Base-by-base conservation (phyloP, 768 basidiomycete species). In the Trametes elegans region DNA sequence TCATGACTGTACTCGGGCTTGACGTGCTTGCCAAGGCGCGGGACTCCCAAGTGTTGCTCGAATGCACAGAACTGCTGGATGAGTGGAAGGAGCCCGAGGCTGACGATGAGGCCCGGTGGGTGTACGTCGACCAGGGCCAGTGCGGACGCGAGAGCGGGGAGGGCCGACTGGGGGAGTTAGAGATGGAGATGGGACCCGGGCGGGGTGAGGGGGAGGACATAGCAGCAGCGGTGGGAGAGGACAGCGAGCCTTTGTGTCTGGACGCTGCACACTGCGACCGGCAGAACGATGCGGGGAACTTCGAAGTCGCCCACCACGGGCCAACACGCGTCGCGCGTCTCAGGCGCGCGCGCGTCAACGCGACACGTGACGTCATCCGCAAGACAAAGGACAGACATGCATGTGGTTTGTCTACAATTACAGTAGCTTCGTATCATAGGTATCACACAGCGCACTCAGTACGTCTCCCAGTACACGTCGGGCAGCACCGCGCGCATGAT, bases 401-500 rank as follows among this genome's bases (percentile, higher is more conserved):
- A 18, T 19, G 6, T n/a, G 16, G 16, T 19, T 26, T 26, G 11
- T 14, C 41, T 43, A 43, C n/a, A 13, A 27, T 13, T 43, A 43
- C 41, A 43, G n/a, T n/a, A n/a, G n/a, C n/a, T n/a, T n/a, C n/a
- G n/a, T n/a, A n/a, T n/a, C n/a, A n/a, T 14, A 27, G 23, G 8
- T 16, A 5, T 27, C 41, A 27, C 9, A 43, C 13, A 18, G 5
- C n/a, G 18, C 4, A n/a, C 18, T 55, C 53, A 93, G 68, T 85
- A 92, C 6, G 84, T 87, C 70, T 90, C 87, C 90, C 90, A 93
- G 58, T 87, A 74, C 11, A 79, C 61, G 55, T 87, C 80, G 0
- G 86, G 82, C 59, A 93, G 64, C n/a, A 90, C 79, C 28, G 83
- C 71, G 53, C 89, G 80, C 90, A 95, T 94, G 29, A 91, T 87